Evolutionary conservation across 2,329 filamentous ascomycete genomes (phyloP).

Genomic region (Raffaelea albimanens): DNA sequence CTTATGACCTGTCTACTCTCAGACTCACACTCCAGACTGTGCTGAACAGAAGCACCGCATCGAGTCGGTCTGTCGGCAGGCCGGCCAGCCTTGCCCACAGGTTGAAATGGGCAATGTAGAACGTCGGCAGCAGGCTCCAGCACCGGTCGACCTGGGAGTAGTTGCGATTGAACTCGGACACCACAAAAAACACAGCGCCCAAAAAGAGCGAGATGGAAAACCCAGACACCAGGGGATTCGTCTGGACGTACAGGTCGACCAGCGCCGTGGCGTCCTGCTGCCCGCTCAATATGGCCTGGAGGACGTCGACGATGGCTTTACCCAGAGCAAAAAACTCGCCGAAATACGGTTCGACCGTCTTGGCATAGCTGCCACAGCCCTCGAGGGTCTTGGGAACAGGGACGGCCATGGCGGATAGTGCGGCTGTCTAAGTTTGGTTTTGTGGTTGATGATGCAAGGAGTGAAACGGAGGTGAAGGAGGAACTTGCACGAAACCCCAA

Average conservation of each 20-base stretch:
- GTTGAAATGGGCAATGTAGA: conserved; percentile 79
- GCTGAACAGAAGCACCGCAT: conserved; percentile 62
- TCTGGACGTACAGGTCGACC: conserved; percentile 65
- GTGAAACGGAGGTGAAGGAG: too few species aligned
- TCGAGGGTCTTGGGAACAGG: conserved; percentile 59
- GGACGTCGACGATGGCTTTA: conserved; percentile 48
- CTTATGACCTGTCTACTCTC: too few species aligned
- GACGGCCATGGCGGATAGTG: conserved; percentile 49
- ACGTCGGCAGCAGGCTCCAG: conserved; percentile 81
- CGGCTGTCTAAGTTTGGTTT: not conserved
- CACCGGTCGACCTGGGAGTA: conserved; percentile 93
- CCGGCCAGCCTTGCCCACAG: conserved; percentile 72
- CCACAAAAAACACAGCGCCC: conserved; percentile 61
- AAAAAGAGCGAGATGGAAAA: conserved; percentile 63
- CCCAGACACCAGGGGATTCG: conserved; percentile 75
- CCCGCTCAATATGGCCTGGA: conserved; percentile 44
- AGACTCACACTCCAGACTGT: conserved; percentile 67
- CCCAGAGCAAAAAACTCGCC: conserved; percentile 63
- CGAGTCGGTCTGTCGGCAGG: conserved; percentile 59
- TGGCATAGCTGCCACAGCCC: conserved; percentile 68
- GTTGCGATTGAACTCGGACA: conserved; percentile 81
- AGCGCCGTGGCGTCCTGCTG: conserved; percentile 25
- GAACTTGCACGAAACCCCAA: too few species aligned
- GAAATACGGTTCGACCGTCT: conserved; percentile 67
- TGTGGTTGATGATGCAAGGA: not conserved